Conservation (phyloP, 2,329 filamentous ascomycete genomes). For the Cladosporium sp. region DNA sequence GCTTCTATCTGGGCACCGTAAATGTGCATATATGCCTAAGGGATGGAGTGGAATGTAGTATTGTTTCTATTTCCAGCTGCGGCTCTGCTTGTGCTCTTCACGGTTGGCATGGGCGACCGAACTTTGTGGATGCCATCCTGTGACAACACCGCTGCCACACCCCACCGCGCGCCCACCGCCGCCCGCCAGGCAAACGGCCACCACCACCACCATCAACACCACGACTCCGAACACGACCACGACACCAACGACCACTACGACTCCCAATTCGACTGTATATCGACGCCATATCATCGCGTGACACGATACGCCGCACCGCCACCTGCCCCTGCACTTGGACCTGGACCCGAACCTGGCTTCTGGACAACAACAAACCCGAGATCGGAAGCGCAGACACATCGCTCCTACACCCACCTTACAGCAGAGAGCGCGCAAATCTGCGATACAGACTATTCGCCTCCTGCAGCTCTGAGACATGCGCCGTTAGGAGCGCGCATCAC, state of each 20-base stretch:
- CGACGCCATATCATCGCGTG: not conserved
- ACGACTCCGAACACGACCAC: not conserved
- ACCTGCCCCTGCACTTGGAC: not conserved
- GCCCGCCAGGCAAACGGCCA: not conserved
- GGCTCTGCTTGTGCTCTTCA: not conserved
- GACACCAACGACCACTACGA: not conserved
- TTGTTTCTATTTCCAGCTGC: not conserved
- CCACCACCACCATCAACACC: not conserved
- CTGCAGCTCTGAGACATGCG: slow-evolving; percentile 21
- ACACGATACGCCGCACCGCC: not conserved
- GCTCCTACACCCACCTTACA: not conserved
- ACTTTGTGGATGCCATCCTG: not conserved
- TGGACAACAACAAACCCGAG: not conserved
- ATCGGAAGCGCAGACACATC: not conserved
- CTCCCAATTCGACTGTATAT: not conserved
- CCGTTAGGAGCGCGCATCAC: slow-evolving; percentile 28
- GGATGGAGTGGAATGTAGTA: too few relatives aligned
- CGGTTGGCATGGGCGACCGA: slow-evolving; percentile 1
- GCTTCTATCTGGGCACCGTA: too few relatives aligned
- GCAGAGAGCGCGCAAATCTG: not conserved
- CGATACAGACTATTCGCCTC: not conserved
- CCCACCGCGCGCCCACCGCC: not conserved
- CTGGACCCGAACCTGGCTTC: not conserved
- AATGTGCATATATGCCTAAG: too few relatives aligned
- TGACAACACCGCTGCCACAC: not conserved